Evolutionary conservation across 208 protist genomes (phyloP), one percentile per base, ranked within the genome.

Genomic region (Acanthamoeba castellanii): DNA sequence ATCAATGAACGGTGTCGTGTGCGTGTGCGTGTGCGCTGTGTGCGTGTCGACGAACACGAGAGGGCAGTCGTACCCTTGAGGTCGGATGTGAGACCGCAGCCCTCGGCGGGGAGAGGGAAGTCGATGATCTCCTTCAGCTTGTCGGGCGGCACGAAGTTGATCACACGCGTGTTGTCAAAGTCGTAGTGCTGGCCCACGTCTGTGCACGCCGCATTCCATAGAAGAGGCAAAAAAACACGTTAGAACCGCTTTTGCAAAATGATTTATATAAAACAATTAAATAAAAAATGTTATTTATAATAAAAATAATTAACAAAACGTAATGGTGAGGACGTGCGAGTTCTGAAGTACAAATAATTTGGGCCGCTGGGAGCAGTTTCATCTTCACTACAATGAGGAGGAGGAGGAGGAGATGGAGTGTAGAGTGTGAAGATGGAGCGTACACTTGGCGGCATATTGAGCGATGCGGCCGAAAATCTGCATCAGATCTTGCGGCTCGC

Each of bases 111-210:
- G 13, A 90, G 84, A 57, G 84, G n/a, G 50, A 90, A 66, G 59
- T 90, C 84, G 84, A 90, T 90, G 50, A 90, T 90, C 59, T 90
- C 50, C 59, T 90, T 90, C 47, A 90, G 42, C 59, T 90, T 90
- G 32, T 90, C 55, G 9, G 84, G 84, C 18, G 84, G 84, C 42
- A 90, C 84, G 50, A 90, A 90, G 84, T 90, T 90, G 84, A 90
- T 90, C 27, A 90, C 84, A 2, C 34, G 27, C 20, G 50, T 68
- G 22, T 90, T 90, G 37, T 82, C 74, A 37, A 90, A 90, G 37
- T 90, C 47, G 52, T 90, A 90, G 84, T 90, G 84, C 84, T 90
- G 32, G 42, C 30, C 84, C 84, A 90, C 84, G 34, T 90, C 84
- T 90, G 59, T 64, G 20, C 57, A 64, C 57, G 57, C 7, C 3